Base-by-base conservation (phyloP, 305 asterid species). In the Withania somnifera region DNA sequence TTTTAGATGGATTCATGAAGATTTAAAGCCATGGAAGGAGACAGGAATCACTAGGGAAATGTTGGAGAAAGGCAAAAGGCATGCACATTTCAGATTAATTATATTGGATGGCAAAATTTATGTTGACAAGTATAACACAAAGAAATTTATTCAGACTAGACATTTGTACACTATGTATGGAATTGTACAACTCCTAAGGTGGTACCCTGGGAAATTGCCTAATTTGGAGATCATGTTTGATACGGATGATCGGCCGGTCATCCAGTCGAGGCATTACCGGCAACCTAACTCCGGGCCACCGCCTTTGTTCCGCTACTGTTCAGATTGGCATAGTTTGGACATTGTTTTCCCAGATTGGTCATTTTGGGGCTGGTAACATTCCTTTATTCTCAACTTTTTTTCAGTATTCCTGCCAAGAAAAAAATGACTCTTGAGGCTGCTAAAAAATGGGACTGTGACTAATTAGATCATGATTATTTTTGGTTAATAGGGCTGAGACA, bases 261-360 rank as follows among this genome's bases (percentile, higher is more conserved):
- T 93, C 1, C 64, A 11, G 0, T 86, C 89, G 13, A 85, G 83
- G 73, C 58, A 80, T 13, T 90, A 85, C 85, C 88, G 81, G 47
- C 64, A 82, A 76, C 89, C 87, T 5, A 89, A 84, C n/a, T 82
- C 95, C 11, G 82, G 73, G 0, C 93, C 97, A 0, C 91, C 89
- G 58, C 92, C 95, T 47, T 82, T 96, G 87, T 94, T 96, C 78
- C 91, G 98, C 34, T 96, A 96, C 85, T 96, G 98, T n/a, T 93
- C 98, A 7, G 95, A 94, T 82, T 86, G 86, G 88, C 66, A 34
- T 45, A 90, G 89, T 91, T 81, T 91, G 91, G 99, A 96, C 24
- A 94, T 96, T 78, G 98, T 92, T 82, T 94, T 96, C 85, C 99
- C 99, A 1, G 98, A 94, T 78, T 94, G 98, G 98, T 90, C 98